phyloP scores from a whole-genome alignment of 352 stramenopile species.

The Globisporangium polare region DNA sequence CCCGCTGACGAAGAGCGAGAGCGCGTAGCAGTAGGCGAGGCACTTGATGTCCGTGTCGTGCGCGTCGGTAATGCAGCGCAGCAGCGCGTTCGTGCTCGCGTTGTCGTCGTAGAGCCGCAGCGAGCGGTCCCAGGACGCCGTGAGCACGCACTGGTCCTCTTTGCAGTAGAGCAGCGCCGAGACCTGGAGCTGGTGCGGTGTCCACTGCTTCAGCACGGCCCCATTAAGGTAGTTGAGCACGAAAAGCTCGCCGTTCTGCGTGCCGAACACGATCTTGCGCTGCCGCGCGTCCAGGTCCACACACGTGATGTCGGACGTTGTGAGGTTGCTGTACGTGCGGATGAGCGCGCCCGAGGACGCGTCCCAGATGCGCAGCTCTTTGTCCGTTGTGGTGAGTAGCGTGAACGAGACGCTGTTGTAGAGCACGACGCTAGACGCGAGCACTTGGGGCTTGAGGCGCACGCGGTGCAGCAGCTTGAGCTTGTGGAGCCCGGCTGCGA shows the following conservation, averaged over 20 bases:
- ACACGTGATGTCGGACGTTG: slow-evolving; percentile 57
- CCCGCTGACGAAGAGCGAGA: slow-evolving; percentile 62
- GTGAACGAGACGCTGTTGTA: slow-evolving; percentile 70
- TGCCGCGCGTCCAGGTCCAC: slow-evolving; percentile 66
- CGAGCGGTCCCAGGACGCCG: slow-evolving; percentile 71
- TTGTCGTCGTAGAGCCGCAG: slow-evolving; percentile 74
- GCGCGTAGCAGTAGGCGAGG: slow-evolving; percentile 66
- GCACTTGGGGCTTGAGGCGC: slow-evolving; percentile 48
- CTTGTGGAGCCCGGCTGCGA: slow-evolving; percentile 60
- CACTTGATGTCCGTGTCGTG: slow-evolving; percentile 79
- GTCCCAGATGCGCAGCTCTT: slow-evolving; percentile 70
- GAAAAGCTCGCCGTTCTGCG: slow-evolving; percentile 58
- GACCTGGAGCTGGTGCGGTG: slow-evolving; percentile 56
- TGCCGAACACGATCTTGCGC: slow-evolving; percentile 66
- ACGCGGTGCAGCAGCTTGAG: slow-evolving; percentile 71
- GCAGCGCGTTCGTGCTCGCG: slow-evolving; percentile 39
- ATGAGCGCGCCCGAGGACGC: slow-evolving; percentile 46
- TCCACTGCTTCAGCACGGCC: slow-evolving; percentile 58
- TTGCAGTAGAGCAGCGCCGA: slow-evolving; percentile 69
- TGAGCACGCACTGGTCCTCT: slow-evolving; percentile 71
- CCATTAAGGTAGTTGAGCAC: slow-evolving; percentile 81
- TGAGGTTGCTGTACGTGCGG: slow-evolving; percentile 53
- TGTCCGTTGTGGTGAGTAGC: slow-evolving; percentile 63
- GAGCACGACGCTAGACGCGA: slow-evolving; percentile 58
- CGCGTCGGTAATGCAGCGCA: slow-evolving; percentile 63